phyloP scores from a whole-genome alignment of 2,329 filamentous ascomycete species.

The Epichloe sibirici region DNA sequence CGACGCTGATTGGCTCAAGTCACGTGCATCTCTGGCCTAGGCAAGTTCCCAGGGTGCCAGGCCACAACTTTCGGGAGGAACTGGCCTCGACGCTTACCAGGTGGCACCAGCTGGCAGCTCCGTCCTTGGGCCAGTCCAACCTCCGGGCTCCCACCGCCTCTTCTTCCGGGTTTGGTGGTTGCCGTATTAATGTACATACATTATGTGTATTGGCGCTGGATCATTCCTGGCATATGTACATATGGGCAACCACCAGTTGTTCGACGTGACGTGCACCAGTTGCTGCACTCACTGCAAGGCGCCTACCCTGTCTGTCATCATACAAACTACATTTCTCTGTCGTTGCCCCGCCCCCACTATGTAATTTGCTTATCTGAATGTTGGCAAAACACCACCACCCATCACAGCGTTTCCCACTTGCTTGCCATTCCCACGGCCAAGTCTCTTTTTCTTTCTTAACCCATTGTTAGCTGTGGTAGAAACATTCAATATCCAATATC shows the following conservation, averaged over 20 bases:
- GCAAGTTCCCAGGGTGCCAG: not conserved
- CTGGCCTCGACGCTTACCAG: not conserved
- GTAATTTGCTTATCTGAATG: conserved; percentile 3
- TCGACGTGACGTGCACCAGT: not conserved
- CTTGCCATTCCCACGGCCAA: not conserved
- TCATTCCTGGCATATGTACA: not conserved
- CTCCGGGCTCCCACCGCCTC: not conserved
- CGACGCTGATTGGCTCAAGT: conserved; percentile 28
- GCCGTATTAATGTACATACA: not conserved
- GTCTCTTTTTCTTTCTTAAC: conserved; percentile 3
- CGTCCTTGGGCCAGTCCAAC: too few species aligned
- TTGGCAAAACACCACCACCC: not conserved
- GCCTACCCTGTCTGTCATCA: not conserved
- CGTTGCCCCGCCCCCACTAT: conserved; percentile 20
- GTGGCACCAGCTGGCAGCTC: not conserved
- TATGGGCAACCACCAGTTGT: not conserved
- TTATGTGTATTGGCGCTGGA: not conserved
- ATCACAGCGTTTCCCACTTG: not conserved
- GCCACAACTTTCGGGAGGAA: not conserved
- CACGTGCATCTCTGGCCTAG: conserved; percentile 21
- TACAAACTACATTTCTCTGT: not conserved
- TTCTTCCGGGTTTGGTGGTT: not conserved
- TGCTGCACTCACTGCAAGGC: too few species aligned
- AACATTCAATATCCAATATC: conserved; percentile 4
- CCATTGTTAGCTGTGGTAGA: conserved; percentile 1